phyloP scores from a whole-genome alignment of 1,284 basidiomycete genomes.

The Heterobasidion occidentale region DNA sequence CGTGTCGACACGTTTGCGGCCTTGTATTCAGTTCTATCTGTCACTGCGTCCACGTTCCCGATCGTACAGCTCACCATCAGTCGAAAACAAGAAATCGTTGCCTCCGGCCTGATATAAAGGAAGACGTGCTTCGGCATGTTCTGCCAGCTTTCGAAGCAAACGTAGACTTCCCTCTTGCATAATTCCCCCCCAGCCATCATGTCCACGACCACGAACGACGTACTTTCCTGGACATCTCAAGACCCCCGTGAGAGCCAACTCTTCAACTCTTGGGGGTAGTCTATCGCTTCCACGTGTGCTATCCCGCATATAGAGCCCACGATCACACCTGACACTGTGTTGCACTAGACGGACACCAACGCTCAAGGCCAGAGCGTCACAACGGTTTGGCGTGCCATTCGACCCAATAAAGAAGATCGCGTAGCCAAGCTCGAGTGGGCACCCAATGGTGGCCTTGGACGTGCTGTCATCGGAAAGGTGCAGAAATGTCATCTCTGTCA shows the following conservation, averaged over 20 bases:
- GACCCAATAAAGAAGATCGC: constrained; percentile 74
- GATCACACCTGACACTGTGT: background rate
- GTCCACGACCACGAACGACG: constrained; percentile 52
- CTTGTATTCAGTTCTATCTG: constrained; percentile 62
- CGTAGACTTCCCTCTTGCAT: constrained; percentile 6
- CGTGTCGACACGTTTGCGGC: constrained; percentile 58
- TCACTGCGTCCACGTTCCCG: constrained; percentile 67
- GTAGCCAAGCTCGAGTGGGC: constrained; percentile 83
- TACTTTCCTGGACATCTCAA: constrained; percentile 78
- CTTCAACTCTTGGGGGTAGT: constrained; percentile 70
- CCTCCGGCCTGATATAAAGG: constrained; percentile 26
- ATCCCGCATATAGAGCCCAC: background rate
- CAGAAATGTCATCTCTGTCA: constrained; percentile 13
- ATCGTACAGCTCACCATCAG: constrained; percentile 55
- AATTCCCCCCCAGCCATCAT: constrained; percentile 27
- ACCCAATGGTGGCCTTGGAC: constrained; percentile 68
- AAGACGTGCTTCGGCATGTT: constrained; percentile 19
- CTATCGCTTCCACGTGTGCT: constrained; percentile 69
- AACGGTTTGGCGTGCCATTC: constrained; percentile 67
- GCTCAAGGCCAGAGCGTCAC: constrained; percentile 61
- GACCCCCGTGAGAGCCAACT: constrained; percentile 76
- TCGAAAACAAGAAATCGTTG: constrained; percentile 34
- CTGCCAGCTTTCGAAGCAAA: constrained; percentile 16
- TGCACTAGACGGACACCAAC: constrained; percentile 49
- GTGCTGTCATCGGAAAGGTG: constrained; percentile 77